Conservation (phyloP, 257 asterid genomes). For the Solanum rostratum region DNA sequence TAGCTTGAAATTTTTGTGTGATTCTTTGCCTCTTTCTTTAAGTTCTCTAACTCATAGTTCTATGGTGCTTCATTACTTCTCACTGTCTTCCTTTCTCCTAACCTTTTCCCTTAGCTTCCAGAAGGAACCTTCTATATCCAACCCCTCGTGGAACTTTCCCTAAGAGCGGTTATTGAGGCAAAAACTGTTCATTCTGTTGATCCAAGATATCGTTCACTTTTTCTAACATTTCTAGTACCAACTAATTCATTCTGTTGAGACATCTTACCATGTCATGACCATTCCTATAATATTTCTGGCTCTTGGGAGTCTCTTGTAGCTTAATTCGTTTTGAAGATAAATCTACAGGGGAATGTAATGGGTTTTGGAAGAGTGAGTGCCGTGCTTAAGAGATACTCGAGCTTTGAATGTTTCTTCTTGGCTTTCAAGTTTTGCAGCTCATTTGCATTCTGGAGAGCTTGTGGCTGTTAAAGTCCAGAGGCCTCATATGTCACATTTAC, state of each 20-base stretch:
- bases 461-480: slow-evolving; percentile 99
- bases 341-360: neutral
- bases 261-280: neutral
- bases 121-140: neutral
- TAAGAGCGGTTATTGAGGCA: neutral
- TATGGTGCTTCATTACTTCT: neutral
- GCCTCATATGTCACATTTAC: slow-evolving; percentile 82
- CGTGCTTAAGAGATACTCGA: neutral
- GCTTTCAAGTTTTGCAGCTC: slow-evolving; percentile 93
- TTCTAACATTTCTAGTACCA: neutral
- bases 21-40: neutral
- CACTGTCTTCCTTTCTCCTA: neutral
- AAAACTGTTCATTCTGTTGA: neutral
- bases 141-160: neutral
- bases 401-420: slow-evolving; percentile 14
- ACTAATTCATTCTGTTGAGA: neutral
- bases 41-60: neutral
- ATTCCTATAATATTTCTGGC: neutral
- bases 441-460: slow-evolving; percentile 95
- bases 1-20: slow-evolving; percentile 1
- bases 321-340: neutral
- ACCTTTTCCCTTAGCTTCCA: neutral
- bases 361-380: neutral
- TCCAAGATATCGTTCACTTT: neutral
- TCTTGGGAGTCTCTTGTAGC: neutral